phyloP scores from a whole-genome alignment of 495 filamentous ascomycete species.

The Neurospora pannonica region DNA sequence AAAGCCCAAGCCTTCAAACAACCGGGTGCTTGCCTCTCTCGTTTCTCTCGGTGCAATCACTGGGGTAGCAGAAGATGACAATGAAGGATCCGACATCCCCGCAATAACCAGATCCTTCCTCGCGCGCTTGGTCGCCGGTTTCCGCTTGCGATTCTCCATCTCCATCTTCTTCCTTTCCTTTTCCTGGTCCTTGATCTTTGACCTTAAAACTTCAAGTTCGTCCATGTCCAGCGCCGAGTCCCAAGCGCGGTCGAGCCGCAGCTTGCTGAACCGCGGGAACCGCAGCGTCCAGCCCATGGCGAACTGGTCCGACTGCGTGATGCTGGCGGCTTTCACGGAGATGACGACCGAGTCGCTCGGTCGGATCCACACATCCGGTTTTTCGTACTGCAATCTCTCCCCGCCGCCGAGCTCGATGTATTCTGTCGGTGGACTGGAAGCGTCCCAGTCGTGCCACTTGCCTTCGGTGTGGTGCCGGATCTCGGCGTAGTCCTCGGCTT shows the following conservation, averaged over 20 bases:
- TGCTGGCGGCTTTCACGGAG: conserved; percentile 81
- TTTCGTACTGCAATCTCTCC: conserved; percentile 58
- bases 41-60: conserved; percentile 23
- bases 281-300: conserved; percentile 69
- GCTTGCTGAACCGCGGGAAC: conserved; percentile 81
- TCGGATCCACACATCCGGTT: conserved; percentile 88
- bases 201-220: conserved; percentile 66
- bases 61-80: conserved; percentile 38
- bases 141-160: conserved; percentile 64
- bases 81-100: conserved; percentile 48
- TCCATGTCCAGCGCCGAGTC: conserved; percentile 63
- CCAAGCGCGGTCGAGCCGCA: conserved; percentile 81
- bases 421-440: conserved; percentile 65
- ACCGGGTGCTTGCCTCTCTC: conserved; percentile 21
- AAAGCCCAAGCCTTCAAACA: conserved; percentile 71
- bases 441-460: conserved; percentile 84
- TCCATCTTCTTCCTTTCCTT: conserved; percentile 66
- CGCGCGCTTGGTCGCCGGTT: conserved; percentile 44
- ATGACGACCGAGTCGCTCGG: conserved; percentile 82
- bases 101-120: conserved; percentile 67
- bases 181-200: conserved; percentile 60
- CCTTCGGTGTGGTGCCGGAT: conserved; percentile 78
- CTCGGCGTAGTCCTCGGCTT: conserved; percentile 71
- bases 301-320: conserved; percentile 65
- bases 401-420: conserved; percentile 78